A percentile compares a stretch with the other conserved stretches of the same genome.
These are phyloP conservation scores for Phoma sp. DNA, from an alignment of 2,329 filamentous ascomycete species.

Conservation along the genomic window DNA sequence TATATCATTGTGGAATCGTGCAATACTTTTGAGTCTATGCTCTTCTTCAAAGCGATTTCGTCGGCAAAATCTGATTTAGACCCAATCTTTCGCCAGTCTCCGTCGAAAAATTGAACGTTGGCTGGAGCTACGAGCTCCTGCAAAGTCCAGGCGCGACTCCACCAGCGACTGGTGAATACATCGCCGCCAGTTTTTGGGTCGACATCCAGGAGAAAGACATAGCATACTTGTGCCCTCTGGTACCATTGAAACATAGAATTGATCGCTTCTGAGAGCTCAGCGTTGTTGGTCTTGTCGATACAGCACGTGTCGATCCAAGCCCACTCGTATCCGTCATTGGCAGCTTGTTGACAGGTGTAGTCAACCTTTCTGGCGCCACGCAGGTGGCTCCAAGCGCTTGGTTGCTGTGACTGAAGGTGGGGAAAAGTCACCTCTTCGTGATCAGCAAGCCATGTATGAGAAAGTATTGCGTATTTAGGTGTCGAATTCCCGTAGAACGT, in stretches of 20 bases:
- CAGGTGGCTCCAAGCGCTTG: background rate
- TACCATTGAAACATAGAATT: slow-evolving; percentile 17
- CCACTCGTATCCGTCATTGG: slow-evolving; percentile 6
- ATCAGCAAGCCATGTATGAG: background rate
- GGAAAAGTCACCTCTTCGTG: background rate
- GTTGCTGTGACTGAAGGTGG: background rate
- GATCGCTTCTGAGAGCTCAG: background rate
- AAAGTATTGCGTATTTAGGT: background rate
- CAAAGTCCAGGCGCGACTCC: slow-evolving; percentile 16
- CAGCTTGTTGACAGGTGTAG: slow-evolving; percentile 3
- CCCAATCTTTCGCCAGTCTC: slow-evolving; percentile 2
- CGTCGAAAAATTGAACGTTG: slow-evolving; percentile 12
- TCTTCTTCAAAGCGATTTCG: background rate
- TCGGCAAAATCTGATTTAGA: background rate
- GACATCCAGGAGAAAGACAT: slow-evolving; percentile 4
- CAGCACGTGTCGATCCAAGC: slow-evolving; percentile 45
- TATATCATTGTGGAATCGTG: background rate
- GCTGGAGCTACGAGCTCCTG: slow-evolving; percentile 17
- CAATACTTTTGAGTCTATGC: background rate
- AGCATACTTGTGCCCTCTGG: slow-evolving; percentile 6
- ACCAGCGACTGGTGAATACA: slow-evolving; percentile 10
- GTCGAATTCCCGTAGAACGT: background rate
- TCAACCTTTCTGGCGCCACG: background rate
- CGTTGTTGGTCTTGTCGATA: slow-evolving; percentile 32
- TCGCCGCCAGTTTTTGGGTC: background rate